Conservation (phyloP, 306 rosid species). For the Vachellia pachyceras region DNA sequence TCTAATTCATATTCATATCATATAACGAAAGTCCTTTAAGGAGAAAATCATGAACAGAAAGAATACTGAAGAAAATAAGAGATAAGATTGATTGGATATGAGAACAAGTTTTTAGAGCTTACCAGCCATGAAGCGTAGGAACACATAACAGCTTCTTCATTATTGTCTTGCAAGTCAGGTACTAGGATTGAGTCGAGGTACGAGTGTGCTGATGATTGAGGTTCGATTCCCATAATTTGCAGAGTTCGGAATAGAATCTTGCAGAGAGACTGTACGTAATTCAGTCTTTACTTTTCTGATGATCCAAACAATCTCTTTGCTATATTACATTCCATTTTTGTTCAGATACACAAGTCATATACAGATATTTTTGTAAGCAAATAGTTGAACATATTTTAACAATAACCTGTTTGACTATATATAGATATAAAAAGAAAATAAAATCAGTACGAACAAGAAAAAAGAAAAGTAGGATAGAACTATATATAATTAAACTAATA, state of each 20-base stretch:
- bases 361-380: not conserved
- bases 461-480: not conserved
- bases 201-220: not conserved
- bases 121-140: slow-evolving; percentile 61
- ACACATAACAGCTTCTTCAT: slow-evolving; percentile 34
- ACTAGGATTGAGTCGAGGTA: not conserved
- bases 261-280: not conserved
- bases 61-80: not conserved
- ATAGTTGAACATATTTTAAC: not conserved
- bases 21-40: not conserved
- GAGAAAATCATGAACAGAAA: not conserved
- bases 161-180: not conserved
- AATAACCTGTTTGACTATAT: not conserved
- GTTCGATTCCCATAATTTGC: not conserved
- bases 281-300: not conserved
- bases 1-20: not conserved
- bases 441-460: not conserved
- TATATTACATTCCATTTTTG: not conserved
- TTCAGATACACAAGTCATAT: not conserved
- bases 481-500: not conserved
- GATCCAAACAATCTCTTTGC: not conserved
- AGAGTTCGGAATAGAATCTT: not conserved
- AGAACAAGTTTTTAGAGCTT: slow-evolving; percentile 34
- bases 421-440: not conserved
- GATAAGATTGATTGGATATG: slow-evolving; percentile 4